phyloP scores from a whole-genome alignment of 805 yeast species.

The Myxozyma neotropica region DNA sequence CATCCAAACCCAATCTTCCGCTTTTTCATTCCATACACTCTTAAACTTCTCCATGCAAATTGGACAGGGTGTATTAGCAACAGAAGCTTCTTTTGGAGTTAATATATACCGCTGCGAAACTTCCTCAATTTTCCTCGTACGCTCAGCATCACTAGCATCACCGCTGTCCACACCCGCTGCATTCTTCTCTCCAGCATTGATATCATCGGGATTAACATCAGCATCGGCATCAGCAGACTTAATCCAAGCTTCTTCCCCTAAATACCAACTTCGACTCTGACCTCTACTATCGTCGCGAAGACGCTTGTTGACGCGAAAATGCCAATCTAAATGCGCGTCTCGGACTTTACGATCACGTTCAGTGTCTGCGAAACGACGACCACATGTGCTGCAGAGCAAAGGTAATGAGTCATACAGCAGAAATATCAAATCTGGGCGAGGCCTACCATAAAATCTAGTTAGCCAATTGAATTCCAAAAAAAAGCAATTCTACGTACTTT shows the following conservation, averaged over 20 bases:
- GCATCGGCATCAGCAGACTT: constrained; percentile 28
- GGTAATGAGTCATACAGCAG: constrained; percentile 62
- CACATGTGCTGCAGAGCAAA: constrained; percentile 85
- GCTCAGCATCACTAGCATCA: constrained; percentile 31
- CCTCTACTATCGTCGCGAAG: constrained; percentile 53
- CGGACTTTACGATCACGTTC: constrained; percentile 55
- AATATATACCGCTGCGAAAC: constrained; percentile 51
- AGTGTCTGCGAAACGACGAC: constrained; percentile 74
- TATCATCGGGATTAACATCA: constrained; percentile 5
- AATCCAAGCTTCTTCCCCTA: constrained; percentile 55
- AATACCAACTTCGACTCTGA: constrained; percentile 81
- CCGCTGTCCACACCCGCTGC: constrained; percentile 36
- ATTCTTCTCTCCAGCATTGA: neutral
- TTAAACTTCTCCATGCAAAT: constrained; percentile 67
- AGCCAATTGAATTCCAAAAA: no score
- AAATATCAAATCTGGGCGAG: constrained; percentile 42
- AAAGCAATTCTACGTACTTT: constrained; percentile 12
- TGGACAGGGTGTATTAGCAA: constrained; percentile 63
- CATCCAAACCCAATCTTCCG: constrained; percentile 82
- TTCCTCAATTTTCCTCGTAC: constrained; percentile 40
- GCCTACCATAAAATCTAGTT: constrained; percentile 22
- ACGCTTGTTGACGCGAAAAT: constrained; percentile 85
- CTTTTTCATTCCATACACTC: constrained; percentile 70
- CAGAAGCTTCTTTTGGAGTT: constrained; percentile 65
- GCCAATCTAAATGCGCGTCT: constrained; percentile 90